Percentiles rank a stretch among this genome's conserved stretches.
Evolutionary conservation across 768 basidiomycete species (phyloP).

Genomic region (Scleroderma bovista): DNA sequence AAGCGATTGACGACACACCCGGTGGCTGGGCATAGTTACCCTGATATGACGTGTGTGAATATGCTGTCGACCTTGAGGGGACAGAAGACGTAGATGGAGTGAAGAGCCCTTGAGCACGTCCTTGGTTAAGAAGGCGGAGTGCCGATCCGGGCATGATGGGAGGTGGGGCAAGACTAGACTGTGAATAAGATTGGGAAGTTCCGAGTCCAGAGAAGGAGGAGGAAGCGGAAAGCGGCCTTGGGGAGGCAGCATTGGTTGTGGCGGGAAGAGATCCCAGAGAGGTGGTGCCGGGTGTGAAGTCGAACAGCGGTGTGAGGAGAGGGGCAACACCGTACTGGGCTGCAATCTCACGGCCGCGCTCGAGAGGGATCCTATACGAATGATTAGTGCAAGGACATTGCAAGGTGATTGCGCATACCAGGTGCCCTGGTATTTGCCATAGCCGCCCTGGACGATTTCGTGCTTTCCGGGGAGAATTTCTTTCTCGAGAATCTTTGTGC

Average conservation of each 20-base stretch:
- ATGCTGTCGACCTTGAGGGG: constrained; percentile 40
- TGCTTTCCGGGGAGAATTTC: constrained; percentile 94
- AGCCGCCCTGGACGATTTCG: constrained; percentile 98
- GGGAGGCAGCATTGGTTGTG: constrained; percentile 40
- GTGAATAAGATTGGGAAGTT: constrained; percentile 39
- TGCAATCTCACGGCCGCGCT: constrained; percentile 90
- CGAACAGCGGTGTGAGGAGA: constrained; percentile 85
- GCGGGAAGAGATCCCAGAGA: constrained; percentile 66
- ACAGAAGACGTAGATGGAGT: constrained; percentile 73
- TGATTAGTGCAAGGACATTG: constrained; percentile 10
- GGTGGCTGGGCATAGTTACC: constrained; percentile 46
- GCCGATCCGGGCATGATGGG: constrained; percentile 87
- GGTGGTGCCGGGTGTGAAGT: constrained; percentile 77
- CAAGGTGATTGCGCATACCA: no score
- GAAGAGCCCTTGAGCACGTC: constrained; percentile 80
- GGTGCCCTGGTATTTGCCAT: constrained; percentile 98
- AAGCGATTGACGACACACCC: constrained; percentile 44
- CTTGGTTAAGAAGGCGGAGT: constrained; percentile 77
- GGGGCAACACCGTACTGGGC: constrained; percentile 87
- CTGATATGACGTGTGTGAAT: constrained; percentile 50
- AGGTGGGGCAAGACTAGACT: constrained; percentile 63
- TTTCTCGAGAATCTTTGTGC: constrained; percentile 96
- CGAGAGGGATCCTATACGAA: constrained; percentile 82
- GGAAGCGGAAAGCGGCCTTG: constrained; percentile 62
- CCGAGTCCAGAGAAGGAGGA: constrained; percentile 57